phyloP scores from a whole-genome alignment of 202 grass and related monocot species.

The Zizania palustris region DNA sequence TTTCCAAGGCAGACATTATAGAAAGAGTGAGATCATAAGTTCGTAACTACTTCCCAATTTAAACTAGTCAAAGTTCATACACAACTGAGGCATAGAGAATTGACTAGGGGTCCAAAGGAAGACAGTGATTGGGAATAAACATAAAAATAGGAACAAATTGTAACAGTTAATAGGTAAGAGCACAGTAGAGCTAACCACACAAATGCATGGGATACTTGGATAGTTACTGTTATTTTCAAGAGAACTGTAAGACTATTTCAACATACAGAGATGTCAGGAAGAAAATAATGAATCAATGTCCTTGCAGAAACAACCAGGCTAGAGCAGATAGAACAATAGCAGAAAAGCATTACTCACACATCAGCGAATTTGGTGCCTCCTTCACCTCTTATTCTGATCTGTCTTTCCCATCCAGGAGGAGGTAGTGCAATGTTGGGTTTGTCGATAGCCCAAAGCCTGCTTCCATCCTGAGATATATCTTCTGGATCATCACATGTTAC shows the following conservation, averaged over 20 bases:
- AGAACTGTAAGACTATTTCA: background rate
- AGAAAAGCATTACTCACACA: slow-evolving; percentile 62
- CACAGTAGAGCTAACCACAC: background rate
- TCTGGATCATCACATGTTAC: slow-evolving; percentile 71
- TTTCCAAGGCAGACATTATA: background rate
- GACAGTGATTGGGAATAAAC: background rate
- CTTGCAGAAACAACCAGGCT: slow-evolving; percentile 30
- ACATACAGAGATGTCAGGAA: background rate
- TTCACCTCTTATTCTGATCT: slow-evolving; percentile 96
- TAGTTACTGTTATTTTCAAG: slow-evolving; percentile 29
- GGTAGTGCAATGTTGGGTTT: slow-evolving; percentile 88
- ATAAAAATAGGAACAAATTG: background rate
- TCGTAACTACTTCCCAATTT: background rate
- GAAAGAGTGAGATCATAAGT: too few relatives aligned
- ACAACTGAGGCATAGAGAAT: slow-evolving; percentile 7
- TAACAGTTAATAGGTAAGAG: background rate
- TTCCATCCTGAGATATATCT: slow-evolving; percentile 98
- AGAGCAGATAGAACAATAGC: slow-evolving; percentile 24
- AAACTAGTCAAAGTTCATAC: background rate
- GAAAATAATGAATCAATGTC: background rate
- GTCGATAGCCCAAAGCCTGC: slow-evolving; percentile 96
- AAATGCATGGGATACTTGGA: slow-evolving; percentile 5
- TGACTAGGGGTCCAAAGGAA: background rate
- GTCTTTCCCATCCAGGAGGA: slow-evolving; percentile 89
- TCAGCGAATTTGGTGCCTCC: slow-evolving; percentile 96